Evolutionary conservation across 2,329 filamentous ascomycete species (phyloP).

Genomic region (Pseudogymnoascus sp.): DNA sequence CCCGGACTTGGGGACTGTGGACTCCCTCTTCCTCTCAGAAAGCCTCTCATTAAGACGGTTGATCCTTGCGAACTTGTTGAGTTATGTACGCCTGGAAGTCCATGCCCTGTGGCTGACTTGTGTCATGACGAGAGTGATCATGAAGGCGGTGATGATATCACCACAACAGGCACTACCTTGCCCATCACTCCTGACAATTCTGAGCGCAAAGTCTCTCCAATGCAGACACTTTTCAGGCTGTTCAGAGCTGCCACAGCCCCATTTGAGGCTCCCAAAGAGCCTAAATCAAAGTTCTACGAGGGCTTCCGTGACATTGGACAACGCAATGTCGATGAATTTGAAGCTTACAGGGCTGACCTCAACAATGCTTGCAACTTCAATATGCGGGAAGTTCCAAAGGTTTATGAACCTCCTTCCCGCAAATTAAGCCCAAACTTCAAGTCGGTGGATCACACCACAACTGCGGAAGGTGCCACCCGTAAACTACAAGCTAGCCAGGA

Average conservation of each 20-base stretch:
- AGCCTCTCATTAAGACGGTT: background rate
- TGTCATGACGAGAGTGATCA: background rate
- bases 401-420: background rate
- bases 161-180: no score
- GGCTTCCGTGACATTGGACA: background rate
- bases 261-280: background rate
- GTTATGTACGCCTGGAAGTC: background rate
- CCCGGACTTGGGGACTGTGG: background rate
- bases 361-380: slow-evolving; percentile 1
- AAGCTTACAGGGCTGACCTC: background rate
- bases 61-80: background rate
- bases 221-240: background rate
- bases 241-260: background rate
- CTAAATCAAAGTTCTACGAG: background rate
- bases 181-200: background rate
- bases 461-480: background rate
- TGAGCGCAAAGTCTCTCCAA: background rate
- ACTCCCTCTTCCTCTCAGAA: background rate
- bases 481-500: background rate
- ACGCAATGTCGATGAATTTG: background rate
- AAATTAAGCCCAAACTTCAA: background rate
- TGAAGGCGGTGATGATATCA: background rate
- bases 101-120: background rate
- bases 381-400: background rate
- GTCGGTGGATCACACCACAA: background rate